phyloP scores from a whole-genome alignment of 2,329 filamentous ascomycete genomes.

The Penicillium sp. region DNA sequence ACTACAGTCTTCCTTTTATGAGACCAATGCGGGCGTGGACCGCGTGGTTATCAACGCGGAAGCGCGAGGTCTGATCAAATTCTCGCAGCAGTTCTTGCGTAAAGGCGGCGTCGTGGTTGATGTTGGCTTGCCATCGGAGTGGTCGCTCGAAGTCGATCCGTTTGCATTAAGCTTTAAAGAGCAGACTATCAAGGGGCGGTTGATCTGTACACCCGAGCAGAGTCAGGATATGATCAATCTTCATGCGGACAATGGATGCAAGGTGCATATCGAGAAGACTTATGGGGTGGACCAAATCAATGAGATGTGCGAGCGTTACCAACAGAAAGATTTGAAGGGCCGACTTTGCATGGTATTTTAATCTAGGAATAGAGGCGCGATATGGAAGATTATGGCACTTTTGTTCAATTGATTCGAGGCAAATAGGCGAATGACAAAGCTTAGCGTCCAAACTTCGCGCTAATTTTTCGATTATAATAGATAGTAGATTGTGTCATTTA shows the following conservation, averaged over 20 bases:
- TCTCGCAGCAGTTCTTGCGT: conserved; percentile 10
- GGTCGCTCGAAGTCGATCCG: conserved; percentile 10
- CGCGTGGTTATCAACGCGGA: conserved; percentile 11
- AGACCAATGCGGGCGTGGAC: conserved; percentile 9
- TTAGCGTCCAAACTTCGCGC: too few relatives aligned
- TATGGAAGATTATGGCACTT: background rate
- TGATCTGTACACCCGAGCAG: conserved; percentile 15
- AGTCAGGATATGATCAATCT: conserved; percentile 15
- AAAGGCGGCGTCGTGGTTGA: conserved; percentile 11
- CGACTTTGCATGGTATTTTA: conserved; percentile 16
- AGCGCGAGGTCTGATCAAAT: conserved; percentile 3
- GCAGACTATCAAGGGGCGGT: conserved; percentile 9
- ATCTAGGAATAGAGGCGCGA: background rate
- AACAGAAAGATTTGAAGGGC: conserved; percentile 10
- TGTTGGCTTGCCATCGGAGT: conserved; percentile 11
- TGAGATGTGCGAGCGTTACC: conserved; percentile 15
- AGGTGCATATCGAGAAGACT: conserved; percentile 14
- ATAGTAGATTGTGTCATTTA: too few relatives aligned
- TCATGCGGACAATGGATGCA: conserved; percentile 10
- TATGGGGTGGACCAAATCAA: conserved; percentile 16
- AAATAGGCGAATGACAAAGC: too few relatives aligned
- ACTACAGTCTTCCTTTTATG: conserved; percentile 13
- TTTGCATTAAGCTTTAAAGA: conserved; percentile 16
- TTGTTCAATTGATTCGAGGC: too few relatives aligned
- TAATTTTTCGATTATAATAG: too few relatives aligned